A percentile compares a stretch with the other conserved stretches of the same genome.
Conservation (phyloP, 129 eudicot species). For the Pulicaria dysenterica region DNA sequence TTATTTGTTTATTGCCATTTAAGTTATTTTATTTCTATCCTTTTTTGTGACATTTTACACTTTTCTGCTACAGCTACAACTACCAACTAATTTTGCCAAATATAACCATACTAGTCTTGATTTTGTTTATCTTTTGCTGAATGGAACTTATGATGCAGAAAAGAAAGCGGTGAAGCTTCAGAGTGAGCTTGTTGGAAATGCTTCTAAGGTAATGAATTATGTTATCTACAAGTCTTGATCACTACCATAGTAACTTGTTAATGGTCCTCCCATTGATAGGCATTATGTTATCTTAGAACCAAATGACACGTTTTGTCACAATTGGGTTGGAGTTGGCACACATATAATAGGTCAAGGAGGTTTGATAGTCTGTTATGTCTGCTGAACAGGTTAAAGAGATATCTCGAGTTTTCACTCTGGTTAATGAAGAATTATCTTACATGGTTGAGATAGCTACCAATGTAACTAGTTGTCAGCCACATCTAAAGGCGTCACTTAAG, state of each 20-base stretch:
- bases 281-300: background rate
- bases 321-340: constrained; percentile 6
- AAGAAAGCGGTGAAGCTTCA: constrained; percentile 63
- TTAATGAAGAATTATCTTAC: constrained; percentile 51
- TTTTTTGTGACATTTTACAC: too few relatives aligned
- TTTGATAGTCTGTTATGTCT: constrained; percentile 18
- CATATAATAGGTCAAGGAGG: background rate
- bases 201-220: constrained; percentile 59
- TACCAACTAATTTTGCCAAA: too few relatives aligned
- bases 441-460: constrained; percentile 68
- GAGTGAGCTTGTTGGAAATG: constrained; percentile 77
- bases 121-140: constrained; percentile 35
- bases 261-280: too few relatives aligned
- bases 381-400: constrained; percentile 66
- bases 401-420: constrained; percentile 52
- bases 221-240: background rate
- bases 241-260: background rate
- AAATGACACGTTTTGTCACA: background rate
- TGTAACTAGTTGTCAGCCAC: constrained; percentile 48
- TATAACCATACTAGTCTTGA: background rate
- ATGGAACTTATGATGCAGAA: constrained; percentile 57
- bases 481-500: constrained; percentile 62
- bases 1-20: too few relatives aligned
- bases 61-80: too few relatives aligned
- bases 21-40: too few relatives aligned